Evolutionary conservation across 345 rosid species (phyloP).

Genomic region (Ricinus communis): DNA sequence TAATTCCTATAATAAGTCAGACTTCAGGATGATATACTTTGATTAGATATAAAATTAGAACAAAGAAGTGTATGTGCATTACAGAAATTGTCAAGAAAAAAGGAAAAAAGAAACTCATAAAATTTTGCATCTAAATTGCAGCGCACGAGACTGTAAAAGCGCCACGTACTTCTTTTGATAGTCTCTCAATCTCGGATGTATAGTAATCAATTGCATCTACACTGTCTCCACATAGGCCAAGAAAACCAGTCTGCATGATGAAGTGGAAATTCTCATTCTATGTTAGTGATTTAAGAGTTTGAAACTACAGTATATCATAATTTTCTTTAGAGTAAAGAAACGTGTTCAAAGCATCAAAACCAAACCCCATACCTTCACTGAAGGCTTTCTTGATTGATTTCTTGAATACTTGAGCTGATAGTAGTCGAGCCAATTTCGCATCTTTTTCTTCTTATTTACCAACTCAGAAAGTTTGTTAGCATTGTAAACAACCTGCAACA

Average conservation of each 20-base stretch:
- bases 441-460: conserved; percentile 57
- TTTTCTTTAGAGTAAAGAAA: background rate
- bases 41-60: too few species aligned
- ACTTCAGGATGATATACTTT: too few species aligned
- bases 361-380: conserved; percentile 45
- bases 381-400: conserved; percentile 53
- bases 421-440: conserved; percentile 84
- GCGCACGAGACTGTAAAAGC: background rate
- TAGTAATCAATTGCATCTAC: conserved; percentile 78
- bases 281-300: conserved; percentile 14
- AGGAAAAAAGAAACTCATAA: too few species aligned
- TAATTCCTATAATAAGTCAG: too few species aligned
- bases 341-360: background rate
- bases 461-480: conserved; percentile 68
- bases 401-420: conserved; percentile 72
- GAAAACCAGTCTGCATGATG: conserved; percentile 60
- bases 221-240: conserved; percentile 64
- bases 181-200: conserved; percentile 54
- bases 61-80: too few species aligned
- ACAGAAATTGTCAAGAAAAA: too few species aligned
- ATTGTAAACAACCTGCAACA: conserved; percentile 68
- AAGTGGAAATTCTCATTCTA: conserved; percentile 15
- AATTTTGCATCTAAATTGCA: background rate
- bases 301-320: background rate
- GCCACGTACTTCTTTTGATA: conserved; percentile 54